Conservation (phyloP, 768 basidiomycete species). For the Hypsizygus marmoreus region DNA sequence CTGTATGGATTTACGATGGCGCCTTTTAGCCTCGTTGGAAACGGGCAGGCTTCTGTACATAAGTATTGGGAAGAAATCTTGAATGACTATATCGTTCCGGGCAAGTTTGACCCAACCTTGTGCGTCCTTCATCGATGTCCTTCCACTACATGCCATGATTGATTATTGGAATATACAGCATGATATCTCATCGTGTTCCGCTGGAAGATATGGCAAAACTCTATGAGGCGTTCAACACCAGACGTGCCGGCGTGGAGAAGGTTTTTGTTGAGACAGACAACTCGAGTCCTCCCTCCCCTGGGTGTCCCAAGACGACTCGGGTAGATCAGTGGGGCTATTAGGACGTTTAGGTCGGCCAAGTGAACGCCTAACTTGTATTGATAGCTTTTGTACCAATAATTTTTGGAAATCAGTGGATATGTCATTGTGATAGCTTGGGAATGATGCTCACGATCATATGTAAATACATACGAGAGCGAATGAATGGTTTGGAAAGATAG, state of each 20-base stretch:
- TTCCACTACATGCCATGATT: background rate
- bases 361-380: no score
- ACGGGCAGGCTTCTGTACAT: slow-evolving; percentile 77
- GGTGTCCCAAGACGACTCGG: slow-evolving; percentile 52
- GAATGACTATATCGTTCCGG: slow-evolving; percentile 60
- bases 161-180: slow-evolving; percentile 26
- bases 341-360: no score
- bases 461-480: no score
- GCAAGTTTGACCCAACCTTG: slow-evolving; percentile 69
- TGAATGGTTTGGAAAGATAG: no score
- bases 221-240: slow-evolving; percentile 65
- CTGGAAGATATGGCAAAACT: slow-evolving; percentile 69
- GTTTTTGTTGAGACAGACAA: slow-evolving; percentile 76
- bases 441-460: no score
- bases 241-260: slow-evolving; percentile 58
- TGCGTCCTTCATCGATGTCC: slow-evolving; percentile 25
- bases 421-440: no score
- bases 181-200: slow-evolving; percentile 58
- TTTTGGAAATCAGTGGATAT: no score
- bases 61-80: slow-evolving; percentile 74
- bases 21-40: slow-evolving; percentile 55
- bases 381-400: no score
- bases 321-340: slow-evolving; percentile 47
- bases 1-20: background rate
- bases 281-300: slow-evolving; percentile 42